Conservation (phyloP, 306 rosid genomes). For the Citrullus amarus region DNA sequence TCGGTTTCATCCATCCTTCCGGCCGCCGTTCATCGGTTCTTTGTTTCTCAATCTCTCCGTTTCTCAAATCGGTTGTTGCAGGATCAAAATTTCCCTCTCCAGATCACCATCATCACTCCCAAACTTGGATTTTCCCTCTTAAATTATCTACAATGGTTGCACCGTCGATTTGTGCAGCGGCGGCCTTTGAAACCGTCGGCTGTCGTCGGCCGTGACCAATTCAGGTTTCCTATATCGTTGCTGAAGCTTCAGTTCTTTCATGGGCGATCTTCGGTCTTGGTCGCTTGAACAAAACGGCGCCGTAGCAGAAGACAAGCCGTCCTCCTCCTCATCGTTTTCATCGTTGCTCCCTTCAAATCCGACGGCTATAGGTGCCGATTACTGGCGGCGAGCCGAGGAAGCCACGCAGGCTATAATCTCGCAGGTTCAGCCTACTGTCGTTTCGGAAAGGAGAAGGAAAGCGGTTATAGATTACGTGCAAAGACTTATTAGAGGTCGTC, state of each 20-base stretch:
- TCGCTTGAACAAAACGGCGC: conserved; percentile 27
- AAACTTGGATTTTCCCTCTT: not conserved
- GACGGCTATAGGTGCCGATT: conserved; percentile 14
- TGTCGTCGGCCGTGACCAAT: not conserved
- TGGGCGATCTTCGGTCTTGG: conserved; percentile 38
- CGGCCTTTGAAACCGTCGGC: not conserved
- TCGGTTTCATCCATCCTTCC: conserved; percentile 17
- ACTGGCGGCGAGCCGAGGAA: conserved; percentile 31
- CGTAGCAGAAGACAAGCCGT: conserved; percentile 16
- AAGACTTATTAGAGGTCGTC: conserved; percentile 15
- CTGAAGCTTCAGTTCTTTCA: conserved; percentile 15
- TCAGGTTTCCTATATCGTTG: not conserved
- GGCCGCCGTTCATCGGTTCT: not conserved
- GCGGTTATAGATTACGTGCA: conserved; percentile 36
- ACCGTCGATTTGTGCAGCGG: conserved; percentile 8
- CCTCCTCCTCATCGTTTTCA: conserved; percentile 14
- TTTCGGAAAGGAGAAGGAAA: conserved; percentile 32
- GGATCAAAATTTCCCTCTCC: conserved; percentile 7
- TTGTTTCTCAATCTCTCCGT: not conserved
- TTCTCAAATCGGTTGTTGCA: not conserved
- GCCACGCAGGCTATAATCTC: conserved; percentile 34
- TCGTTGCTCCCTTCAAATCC: conserved; percentile 10
- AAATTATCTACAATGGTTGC: conserved; percentile 7
- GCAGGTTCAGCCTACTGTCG: conserved; percentile 37
- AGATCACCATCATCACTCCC: not conserved